A percentile compares a stretch with the other conserved stretches of the same genome.
These are phyloP conservation scores for Neostapfia colusana DNA, from an alignment of 176 grass and related monocot genomes.

Conservation along the genomic window DNA sequence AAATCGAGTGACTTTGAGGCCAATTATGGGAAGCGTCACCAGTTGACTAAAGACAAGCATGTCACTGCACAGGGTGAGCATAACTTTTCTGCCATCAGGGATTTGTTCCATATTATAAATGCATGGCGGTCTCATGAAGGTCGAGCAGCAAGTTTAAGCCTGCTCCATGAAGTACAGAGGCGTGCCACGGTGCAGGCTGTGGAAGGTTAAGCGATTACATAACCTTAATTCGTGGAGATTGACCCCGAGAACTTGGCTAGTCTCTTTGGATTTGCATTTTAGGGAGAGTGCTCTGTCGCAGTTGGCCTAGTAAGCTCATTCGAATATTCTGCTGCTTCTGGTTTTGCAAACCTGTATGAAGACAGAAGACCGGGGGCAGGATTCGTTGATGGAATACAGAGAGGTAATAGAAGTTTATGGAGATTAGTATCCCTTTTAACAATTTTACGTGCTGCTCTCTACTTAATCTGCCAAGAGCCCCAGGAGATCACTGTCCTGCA, in stretches of 20 bases:
- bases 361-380: background rate
- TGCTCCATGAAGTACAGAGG: constrained; percentile 56
- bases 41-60: constrained; percentile 25
- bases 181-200: constrained; percentile 48
- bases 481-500: background rate
- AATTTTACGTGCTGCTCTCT: background rate
- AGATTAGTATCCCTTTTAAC: background rate
- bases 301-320: background rate
- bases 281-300: background rate
- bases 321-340: background rate
- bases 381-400: background rate
- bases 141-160: constrained; percentile 38
- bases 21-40: constrained; percentile 52
- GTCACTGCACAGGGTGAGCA: constrained; percentile 16
- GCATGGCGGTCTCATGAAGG: constrained; percentile 36
- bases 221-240: background rate
- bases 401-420: background rate
- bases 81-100: constrained; percentile 50
- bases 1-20: constrained; percentile 81
- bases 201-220: constrained; percentile 32
- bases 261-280: constrained; percentile 16
- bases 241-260: background rate
- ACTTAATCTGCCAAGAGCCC: background rate
- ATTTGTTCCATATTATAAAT: constrained; percentile 42
- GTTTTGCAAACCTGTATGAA: background rate